These are phyloP conservation scores for Skeletonema menzelii DNA, from an alignment of 108 stramenopile genomes.

Conservation along the genomic window DNA sequence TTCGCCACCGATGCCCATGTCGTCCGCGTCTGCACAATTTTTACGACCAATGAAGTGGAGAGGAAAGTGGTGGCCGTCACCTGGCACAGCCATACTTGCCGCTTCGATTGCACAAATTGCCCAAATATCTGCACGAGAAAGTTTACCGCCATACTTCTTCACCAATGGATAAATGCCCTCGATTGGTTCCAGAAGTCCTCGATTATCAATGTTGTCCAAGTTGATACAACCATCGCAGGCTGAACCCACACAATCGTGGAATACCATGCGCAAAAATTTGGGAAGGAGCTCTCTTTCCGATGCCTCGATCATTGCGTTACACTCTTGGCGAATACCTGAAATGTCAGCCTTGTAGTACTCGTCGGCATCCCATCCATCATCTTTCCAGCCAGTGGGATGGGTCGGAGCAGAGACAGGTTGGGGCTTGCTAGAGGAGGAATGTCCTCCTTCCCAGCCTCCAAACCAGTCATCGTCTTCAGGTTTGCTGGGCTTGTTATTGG, in stretches of 20 bases:
- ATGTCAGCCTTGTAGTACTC: slow-evolving; percentile 26
- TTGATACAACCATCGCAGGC: slow-evolving; percentile 61
- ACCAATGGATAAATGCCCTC: slow-evolving; percentile 45
- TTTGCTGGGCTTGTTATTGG: not conserved
- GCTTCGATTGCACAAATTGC: slow-evolving; percentile 47
- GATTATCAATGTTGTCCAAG: slow-evolving; percentile 48
- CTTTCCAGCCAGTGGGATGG: slow-evolving; percentile 11
- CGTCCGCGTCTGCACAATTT: slow-evolving; percentile 29
- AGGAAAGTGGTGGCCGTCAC: slow-evolving; percentile 29
- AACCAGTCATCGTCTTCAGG: not conserved
- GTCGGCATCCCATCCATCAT: slow-evolving; percentile 12
- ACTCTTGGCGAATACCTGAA: slow-evolving; percentile 2
- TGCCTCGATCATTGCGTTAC: slow-evolving; percentile 1
- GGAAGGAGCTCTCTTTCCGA: slow-evolving; percentile 12
- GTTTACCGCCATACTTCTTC: slow-evolving; percentile 6
- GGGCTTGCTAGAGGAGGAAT: not conserved
- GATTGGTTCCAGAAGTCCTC: slow-evolving; percentile 45
- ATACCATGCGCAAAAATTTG: slow-evolving; percentile 51
- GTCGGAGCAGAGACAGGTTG: not conserved
- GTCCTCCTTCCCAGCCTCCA: not conserved
- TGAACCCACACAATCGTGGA: slow-evolving; percentile 56
- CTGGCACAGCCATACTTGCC: slow-evolving; percentile 29
- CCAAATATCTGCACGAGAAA: slow-evolving; percentile 63
- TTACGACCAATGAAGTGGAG: slow-evolving; percentile 31
- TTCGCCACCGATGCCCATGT: slow-evolving; percentile 24